Percentiles rank a stretch among this genome's conserved stretches.
Evolutionary conservation across 371 early-diverging fungal genomes (phyloP).

Genomic region (Circinella umbellata): DNA sequence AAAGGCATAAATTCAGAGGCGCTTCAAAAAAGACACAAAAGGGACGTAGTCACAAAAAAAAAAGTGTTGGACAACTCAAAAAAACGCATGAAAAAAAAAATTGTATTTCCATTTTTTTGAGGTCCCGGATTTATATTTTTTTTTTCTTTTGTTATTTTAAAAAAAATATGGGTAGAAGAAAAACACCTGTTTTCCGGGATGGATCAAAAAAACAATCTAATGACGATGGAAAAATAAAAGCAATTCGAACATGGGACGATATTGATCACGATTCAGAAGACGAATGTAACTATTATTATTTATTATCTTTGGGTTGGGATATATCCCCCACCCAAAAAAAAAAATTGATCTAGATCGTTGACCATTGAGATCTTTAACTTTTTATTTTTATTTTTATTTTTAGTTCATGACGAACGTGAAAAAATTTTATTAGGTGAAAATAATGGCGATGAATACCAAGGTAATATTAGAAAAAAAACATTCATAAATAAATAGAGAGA

Average conservation of each 20-base stretch:
- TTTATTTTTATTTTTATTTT: not conserved
- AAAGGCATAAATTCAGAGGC: too few relatives aligned
- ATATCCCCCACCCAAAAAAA: too few relatives aligned
- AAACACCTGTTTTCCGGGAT: conserved; percentile 42
- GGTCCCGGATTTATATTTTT: not conserved
- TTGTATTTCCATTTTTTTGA: too few relatives aligned
- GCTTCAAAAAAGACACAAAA: too few relatives aligned
- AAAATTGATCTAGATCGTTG: too few relatives aligned
- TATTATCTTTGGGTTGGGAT: too few relatives aligned
- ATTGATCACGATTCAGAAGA: conserved; percentile 85
- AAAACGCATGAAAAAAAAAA: not conserved
- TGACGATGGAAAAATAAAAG: conserved; percentile 48
- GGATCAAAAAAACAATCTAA: conserved; percentile 10
- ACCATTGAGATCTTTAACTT: too few relatives aligned
- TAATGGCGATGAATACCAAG: conserved; percentile 40
- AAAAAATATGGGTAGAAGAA: conserved; percentile 48
- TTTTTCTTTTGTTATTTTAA: not conserved
- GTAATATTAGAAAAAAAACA: conserved; percentile 10
- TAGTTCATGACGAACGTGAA: conserved; percentile 62
- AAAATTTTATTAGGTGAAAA: conserved; percentile 63
- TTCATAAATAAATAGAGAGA: not conserved
- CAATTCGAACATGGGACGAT: conserved; percentile 78
- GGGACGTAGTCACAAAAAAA: not conserved
- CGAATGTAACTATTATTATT: conserved; percentile 60
- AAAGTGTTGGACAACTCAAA: not conserved